phyloP scores from a whole-genome alignment of 495 filamentous ascomycete genomes.

The Hamigera avellanea region DNA sequence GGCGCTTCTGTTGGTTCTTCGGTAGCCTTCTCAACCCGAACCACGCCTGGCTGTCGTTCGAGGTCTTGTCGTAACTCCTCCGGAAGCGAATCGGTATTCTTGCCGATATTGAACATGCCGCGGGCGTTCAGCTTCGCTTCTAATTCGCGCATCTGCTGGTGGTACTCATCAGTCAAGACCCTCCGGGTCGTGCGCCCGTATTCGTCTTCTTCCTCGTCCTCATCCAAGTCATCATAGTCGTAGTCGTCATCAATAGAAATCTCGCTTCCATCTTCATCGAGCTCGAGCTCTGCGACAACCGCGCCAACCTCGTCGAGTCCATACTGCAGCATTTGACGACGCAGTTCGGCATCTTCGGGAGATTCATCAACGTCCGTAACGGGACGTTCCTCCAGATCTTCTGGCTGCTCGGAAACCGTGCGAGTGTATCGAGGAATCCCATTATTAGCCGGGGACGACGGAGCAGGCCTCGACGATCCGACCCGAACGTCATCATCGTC shows the following conservation, averaged over 20 bases:
- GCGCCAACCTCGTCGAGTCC: conserved; percentile 72
- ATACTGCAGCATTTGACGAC: conserved; percentile 88
- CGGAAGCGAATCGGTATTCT: conserved; percentile 23
- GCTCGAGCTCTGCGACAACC: conserved; percentile 83
- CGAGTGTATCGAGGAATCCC: too few species aligned
- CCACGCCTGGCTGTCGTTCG: conserved; percentile 13
- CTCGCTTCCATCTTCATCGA: conserved; percentile 59
- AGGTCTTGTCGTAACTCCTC: conserved; percentile 21
- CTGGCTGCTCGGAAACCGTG: background rate
- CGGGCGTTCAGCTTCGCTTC: conserved; percentile 55
- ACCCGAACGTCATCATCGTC: too few species aligned
- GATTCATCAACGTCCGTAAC: conserved; percentile 50
- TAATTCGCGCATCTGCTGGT: conserved; percentile 71
- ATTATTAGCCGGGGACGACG: too few species aligned
- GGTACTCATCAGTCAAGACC: conserved; percentile 59
- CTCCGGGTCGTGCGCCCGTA: conserved; percentile 55
- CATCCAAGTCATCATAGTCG: conserved; percentile 40
- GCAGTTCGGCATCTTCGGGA: conserved; percentile 64
- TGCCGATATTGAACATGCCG: conserved; percentile 42
- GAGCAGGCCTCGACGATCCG: too few species aligned
- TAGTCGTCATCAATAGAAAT: conserved; percentile 46
- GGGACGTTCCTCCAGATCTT: conserved; percentile 1
- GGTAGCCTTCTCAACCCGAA: conserved; percentile 6
- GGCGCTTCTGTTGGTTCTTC: conserved; percentile 5
- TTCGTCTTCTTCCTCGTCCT: conserved; percentile 50